Conservation (phyloP, 352 stramenopile species). For the Phytophthora fragariae region DNA sequence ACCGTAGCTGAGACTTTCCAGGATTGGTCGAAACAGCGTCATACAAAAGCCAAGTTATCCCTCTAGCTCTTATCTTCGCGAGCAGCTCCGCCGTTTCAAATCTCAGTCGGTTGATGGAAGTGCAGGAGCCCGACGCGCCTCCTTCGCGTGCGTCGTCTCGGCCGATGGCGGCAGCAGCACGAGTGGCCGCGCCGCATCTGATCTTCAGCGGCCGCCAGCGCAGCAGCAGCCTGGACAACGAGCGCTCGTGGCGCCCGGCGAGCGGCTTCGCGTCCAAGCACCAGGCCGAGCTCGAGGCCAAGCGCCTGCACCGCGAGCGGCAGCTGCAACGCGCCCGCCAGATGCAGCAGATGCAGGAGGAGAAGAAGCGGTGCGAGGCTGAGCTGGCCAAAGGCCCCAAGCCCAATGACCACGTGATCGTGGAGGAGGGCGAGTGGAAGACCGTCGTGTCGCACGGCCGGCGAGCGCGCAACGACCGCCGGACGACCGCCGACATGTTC, state of each 20-base stretch:
- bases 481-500: conserved; percentile 16
- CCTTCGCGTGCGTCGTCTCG: conserved; percentile 20
- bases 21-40: conserved; percentile 10
- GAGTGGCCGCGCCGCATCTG: background rate
- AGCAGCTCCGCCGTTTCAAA: conserved; percentile 33
- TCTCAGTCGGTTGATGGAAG: conserved; percentile 39
- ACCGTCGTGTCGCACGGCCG: conserved; percentile 48
- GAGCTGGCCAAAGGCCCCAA: conserved; percentile 31
- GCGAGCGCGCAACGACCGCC: conserved; percentile 28
- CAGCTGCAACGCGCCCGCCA: conserved; percentile 32
- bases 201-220: conserved; percentile 18
- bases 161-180: conserved; percentile 11
- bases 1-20: background rate
- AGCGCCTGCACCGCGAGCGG: conserved; percentile 32
- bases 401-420: conserved; percentile 31
- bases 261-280: conserved; percentile 52
- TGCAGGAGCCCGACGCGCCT: conserved; percentile 23
- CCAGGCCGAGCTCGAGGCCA: conserved; percentile 40
- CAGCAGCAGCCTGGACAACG: conserved; percentile 42
- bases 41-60: conserved; percentile 14
- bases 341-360: conserved; percentile 35
- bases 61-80: conserved; percentile 18
- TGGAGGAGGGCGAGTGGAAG: conserved; percentile 47
- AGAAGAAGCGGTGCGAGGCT: conserved; percentile 23
- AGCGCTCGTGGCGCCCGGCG: conserved; percentile 42